Percentiles rank a stretch among this genome's conserved stretches.
These are phyloP conservation scores for Colletotrichum sp. DNA, from an alignment of 2,329 filamentous ascomycete genomes.

Conservation along the genomic window DNA sequence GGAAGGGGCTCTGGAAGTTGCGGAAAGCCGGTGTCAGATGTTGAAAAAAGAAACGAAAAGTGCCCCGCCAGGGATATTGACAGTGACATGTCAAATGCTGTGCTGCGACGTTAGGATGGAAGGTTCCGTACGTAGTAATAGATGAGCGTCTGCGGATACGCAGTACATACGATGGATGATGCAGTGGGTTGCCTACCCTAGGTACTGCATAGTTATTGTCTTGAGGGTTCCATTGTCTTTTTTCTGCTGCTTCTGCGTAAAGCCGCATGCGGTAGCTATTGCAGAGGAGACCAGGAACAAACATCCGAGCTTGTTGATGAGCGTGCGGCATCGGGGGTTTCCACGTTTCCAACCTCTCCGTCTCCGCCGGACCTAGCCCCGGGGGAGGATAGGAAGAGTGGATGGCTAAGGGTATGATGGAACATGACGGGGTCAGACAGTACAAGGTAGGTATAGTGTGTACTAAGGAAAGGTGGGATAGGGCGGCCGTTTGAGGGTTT, in stretches of 20 bases:
- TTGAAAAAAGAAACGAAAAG: background rate
- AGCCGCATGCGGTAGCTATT: background rate
- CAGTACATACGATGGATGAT: background rate
- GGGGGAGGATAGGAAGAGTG: background rate
- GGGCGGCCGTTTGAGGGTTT: background rate
- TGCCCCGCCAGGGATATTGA: background rate
- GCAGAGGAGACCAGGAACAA: background rate
- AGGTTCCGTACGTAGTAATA: background rate
- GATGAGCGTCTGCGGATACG: background rate
- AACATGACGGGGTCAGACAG: background rate
- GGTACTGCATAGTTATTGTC: background rate
- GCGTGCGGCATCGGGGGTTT: constrained; percentile 6
- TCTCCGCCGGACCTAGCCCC: background rate
- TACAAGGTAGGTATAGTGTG: background rate
- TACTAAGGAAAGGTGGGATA: background rate
- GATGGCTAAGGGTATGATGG: background rate
- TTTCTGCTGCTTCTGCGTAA: background rate
- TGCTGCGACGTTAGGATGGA: background rate
- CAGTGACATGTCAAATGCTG: constrained; percentile 8
- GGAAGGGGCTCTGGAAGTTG: background rate
- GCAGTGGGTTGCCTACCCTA: background rate
- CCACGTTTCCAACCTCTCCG: constrained; percentile 4
- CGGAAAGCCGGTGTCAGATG: constrained; percentile 11
- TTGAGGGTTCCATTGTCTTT: background rate
- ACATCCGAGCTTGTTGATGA: background rate